phyloP scores from a whole-genome alignment of 768 basidiomycete species.

The Collybiopsis confluens region DNA sequence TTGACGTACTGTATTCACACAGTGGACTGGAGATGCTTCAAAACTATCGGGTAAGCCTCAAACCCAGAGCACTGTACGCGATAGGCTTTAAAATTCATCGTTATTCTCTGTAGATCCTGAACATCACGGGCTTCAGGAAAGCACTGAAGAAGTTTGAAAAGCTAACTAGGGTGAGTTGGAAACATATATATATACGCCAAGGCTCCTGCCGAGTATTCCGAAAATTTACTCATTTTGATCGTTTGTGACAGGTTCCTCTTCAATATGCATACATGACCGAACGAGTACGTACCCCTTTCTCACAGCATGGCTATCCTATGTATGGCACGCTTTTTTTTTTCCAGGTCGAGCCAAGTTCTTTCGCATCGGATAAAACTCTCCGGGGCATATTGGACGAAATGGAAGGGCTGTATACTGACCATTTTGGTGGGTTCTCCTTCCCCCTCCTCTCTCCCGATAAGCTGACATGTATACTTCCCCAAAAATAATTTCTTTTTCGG shows the following conservation, averaged over 20 bases:
- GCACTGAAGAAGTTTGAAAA: slow-evolving; percentile 86
- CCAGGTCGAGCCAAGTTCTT: slow-evolving; percentile 63
- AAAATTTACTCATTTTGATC: not conserved
- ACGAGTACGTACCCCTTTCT: slow-evolving; percentile 45
- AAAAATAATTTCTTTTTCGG: too few relatives aligned
- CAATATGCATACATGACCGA: slow-evolving; percentile 79
- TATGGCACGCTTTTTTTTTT: too few relatives aligned
- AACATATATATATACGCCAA: too few relatives aligned
- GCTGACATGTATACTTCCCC: too few relatives aligned
- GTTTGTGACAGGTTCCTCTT: slow-evolving; percentile 49
- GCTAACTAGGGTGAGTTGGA: slow-evolving; percentile 60
- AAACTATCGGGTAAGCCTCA: slow-evolving; percentile 81
- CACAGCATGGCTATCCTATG: too few relatives aligned
- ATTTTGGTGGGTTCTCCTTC: slow-evolving; percentile 64
- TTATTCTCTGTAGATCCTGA: slow-evolving; percentile 65
- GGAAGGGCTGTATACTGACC: slow-evolving; percentile 70
- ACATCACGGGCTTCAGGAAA: slow-evolving; percentile 87
- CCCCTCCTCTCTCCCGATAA: too few relatives aligned
- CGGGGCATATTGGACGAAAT: slow-evolving; percentile 67
- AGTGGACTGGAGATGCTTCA: slow-evolving; percentile 82
- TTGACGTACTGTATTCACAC: slow-evolving; percentile 5
- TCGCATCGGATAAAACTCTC: slow-evolving; percentile 60
- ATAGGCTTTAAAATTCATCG: too few relatives aligned
- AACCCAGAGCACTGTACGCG: too few relatives aligned
- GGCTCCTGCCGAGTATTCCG: too few relatives aligned